Evolutionary conservation across 129 eudicot species (phyloP), one percentile per base, ranked within the genome.

Genomic region (Cynara cardunculus): DNA sequence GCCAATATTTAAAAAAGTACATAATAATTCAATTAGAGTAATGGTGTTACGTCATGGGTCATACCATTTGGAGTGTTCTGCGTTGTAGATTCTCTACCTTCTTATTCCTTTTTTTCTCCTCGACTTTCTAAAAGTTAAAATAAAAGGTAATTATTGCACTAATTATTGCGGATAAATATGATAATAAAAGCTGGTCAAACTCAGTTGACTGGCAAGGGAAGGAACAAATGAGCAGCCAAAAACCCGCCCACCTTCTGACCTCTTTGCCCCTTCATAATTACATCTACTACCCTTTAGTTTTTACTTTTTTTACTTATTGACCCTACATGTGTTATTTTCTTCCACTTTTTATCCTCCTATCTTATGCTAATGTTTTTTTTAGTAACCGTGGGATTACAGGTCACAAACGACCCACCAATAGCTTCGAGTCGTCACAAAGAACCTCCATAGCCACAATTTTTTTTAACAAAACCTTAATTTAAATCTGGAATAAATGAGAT

Each of bases 31-130:
- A 13, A 11, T 44, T 13, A 14, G 4, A 13, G 25, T 77, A n/a
- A 66, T 77, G 65, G 37, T 66, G 81, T 78, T 78, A 25, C 26
- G 74, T 67, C 74, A 77, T 41, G 44, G 65, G 56, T 75, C 79
- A 75, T 41, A 25, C 82, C 67, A 44, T n/a, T 34, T 68, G 46
- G 25, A 62, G n/a, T 68, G 67, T 78, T 78, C 27, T 78, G 44
- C 68, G 3, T 34, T 44, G 69, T 19, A 78, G 56, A 78, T 78
- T 46, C 82, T 46, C 56, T 5, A 5, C 7, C 39, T 34, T 44
- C 7, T 32, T 49, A 49, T 49, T 49, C 19, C n/a, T 49, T 65
- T 32, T 34, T 14, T 78, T 18, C 28, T 18, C 22, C 71, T 68
- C 46, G 27, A 37, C 75, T 68, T 69, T 68, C 10, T 44, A 44